These are phyloP conservation scores for Geotrichum aggregatum DNA, from an alignment of 1,139 yeast species.

Conservation along the genomic window DNA sequence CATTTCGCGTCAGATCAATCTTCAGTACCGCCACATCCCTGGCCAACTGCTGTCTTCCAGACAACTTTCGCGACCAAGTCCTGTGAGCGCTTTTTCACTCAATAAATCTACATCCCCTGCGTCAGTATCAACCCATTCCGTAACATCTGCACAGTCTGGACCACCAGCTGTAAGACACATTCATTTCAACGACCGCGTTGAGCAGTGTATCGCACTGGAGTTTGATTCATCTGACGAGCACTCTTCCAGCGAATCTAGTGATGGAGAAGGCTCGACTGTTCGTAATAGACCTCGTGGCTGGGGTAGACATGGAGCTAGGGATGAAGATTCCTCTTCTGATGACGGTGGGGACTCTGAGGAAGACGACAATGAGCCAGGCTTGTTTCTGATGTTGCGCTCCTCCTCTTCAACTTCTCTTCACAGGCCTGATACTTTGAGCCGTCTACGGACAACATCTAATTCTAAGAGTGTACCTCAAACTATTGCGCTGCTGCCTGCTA, in stretches of 20 bases:
- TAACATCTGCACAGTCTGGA: constrained; percentile 24
- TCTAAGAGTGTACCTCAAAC: constrained; percentile 37
- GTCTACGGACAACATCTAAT: not conserved
- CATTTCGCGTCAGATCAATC: constrained; percentile 36
- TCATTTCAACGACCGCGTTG: constrained; percentile 89
- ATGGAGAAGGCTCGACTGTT: constrained; percentile 32
- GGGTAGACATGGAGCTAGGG: constrained; percentile 27
- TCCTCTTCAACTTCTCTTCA: constrained; percentile 38
- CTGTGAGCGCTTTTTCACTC: constrained; percentile 13
- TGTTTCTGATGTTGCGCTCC: constrained; percentile 52
- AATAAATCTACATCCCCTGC: not conserved
- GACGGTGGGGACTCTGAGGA: constrained; percentile 43
- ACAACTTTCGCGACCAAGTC: not conserved
- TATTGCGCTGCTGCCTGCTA: constrained; percentile 74
- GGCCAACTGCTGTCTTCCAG: constrained; percentile 17
- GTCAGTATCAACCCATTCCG: constrained; percentile 6
- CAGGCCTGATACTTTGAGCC: constrained; percentile 23
- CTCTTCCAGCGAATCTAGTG: constrained; percentile 35
- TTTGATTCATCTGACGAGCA: constrained; percentile 42
- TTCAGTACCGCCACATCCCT: constrained; percentile 31
- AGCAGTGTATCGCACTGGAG: constrained; percentile 79
- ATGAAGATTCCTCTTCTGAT: constrained; percentile 35
- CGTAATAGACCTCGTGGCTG: constrained; percentile 26
- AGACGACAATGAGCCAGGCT: constrained; percentile 64
- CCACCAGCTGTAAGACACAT: constrained; percentile 50